Base-by-base conservation (phyloP, 2,329 filamentous ascomycete genomes). In the Atkinsonella hypoxylon region DNA sequence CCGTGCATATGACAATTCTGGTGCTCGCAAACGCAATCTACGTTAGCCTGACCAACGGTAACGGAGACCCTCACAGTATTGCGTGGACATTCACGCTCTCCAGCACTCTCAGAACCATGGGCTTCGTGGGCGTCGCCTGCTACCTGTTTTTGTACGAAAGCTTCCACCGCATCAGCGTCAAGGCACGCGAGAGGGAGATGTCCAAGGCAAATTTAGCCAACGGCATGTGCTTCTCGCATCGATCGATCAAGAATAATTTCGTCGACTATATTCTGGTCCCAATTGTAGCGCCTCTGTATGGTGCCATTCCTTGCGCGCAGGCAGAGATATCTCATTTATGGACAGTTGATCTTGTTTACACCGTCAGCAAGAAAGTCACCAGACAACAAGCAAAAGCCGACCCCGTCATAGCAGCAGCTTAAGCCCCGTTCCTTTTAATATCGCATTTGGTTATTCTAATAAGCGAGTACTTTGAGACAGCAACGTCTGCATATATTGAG, bases 241-340 rank as follows among this genome's bases (percentile, higher is more conserved):
- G 82, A 52, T 68, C 68, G 11, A 63, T 80, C 52, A 73, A 70
- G 58, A 73, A 69, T 54, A 82, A 83, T 61, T 72, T 75, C 47
- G 58, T 78, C 43, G 83, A 87, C 64, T 83, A 84, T 54, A 59
- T 80, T 52, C 71, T 81, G 60, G 82, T 85, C 22, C 83, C 83
- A 0, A 62, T 87, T 10, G 81, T 85, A 10, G 83, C 82, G 5
- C 81, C 82, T 1, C 57, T 87, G 2, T 87, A 81, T 58, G 83
- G 83, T 17, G 76, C 81, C 0, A 76, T 87, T 17, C 84, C 84
- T 0, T 79, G 80, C 42, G 72, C 81, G 4, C 81, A 87, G 55
- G 84, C 84, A 2, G 78, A 84, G 55, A 65, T 87, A 50, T 78
- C 74, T 60, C 84, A 88, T 62, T 79, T 87, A 60, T 87, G 82